Base-by-base conservation (phyloP, 1,284 basidiomycete species). In the Meripilus lineatus region DNA sequence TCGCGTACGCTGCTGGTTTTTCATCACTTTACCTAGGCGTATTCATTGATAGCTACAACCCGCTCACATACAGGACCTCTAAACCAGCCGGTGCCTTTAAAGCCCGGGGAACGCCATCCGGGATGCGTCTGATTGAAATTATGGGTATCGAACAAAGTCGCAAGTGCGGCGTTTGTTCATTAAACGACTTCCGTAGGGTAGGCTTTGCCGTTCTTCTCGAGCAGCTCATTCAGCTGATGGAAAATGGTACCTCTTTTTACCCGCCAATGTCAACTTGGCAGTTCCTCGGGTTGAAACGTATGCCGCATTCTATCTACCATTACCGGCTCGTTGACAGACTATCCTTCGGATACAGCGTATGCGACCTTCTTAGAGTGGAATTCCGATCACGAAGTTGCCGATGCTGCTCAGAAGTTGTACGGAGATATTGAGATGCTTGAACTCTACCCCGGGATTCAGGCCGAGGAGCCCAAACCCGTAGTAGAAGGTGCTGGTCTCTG, bases 291-390 rank as follows among this genome's bases (percentile, higher is more conserved):
- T 57, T 90, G 32, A 88, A 86, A 61, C 69, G 84, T 87, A 48
- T 54, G 78, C 22, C 20, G 3, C n/a, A n/a, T n/a, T 24, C 11
- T 18, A 30, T n/a, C n/a, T 13, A 23, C 15, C 3, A 8, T 4
- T 14, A 20, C 11, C 13, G 25, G 25, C 20, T 11, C 25, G 39
- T 5, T n/a, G 42, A 11, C 50, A n/a, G n/a, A 11, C 46, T 18
- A 5, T 30, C 28, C 18, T 23, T 40, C 23, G 22, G 21, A 24
- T 10, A 22, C 44, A 68, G 64, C 76, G 0, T 87, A 80, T 59
- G 59, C 69, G 8, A 76, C 55, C 40, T 90, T 92, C 71, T 59
- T 74, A 52, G 90, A 93, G 56, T 93, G 91, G 91, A 93, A 93
- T 61, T 71, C 81, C 0, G 66, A 91, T 53, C 73, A 77, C 1